Base-by-base conservation (phyloP, 2,329 filamentous ascomycete species). In the Aspergillus latus region DNA sequence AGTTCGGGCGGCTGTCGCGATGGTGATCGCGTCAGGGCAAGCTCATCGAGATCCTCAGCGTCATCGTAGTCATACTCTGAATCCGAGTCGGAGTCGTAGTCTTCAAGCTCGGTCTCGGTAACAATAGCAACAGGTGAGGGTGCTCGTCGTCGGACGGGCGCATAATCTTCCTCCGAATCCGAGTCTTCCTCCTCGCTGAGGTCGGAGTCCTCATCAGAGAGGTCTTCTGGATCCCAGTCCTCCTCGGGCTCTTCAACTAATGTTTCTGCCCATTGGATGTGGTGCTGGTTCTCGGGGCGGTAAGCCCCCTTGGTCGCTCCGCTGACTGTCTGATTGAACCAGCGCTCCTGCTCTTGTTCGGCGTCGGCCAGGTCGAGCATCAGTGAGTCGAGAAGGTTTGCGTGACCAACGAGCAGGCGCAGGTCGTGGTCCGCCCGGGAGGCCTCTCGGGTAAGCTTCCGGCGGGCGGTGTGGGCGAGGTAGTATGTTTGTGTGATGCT, bases 401-500 rank as follows among this genome's bases (percentile, higher is more conserved):
- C 94, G 78, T 99, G 94, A 69, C 93, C 94, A 68, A 99, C 94
- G 59, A 99, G 88, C 45, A 95, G 86, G 72, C 93, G 88, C 62
- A 99, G 89, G 81, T 97, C 87, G 83, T 97, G 94, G 74, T 97
- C 93, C 68, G 90, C 82, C 70, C 88, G 88, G 76, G 87, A 86
- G 80, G 94, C 94, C 80, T 97, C 93, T 63, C 84, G 85, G 64
- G 92, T 92, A 72, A 99, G 92, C 91, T 99, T 99, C 68, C 88
- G 88, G 76, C 94, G 87, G 73, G 94, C 94, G 78, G 92, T 93
- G 83, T 96, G 92, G 74, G 94, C 94, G 69, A 97, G 88, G 81
- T 91, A 96, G 88, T 97, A 99, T 60, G 93, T 97, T 79, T 97
- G 92, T 29, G 93, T 95, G 80, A 97, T 88, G 74, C 89, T 95